Base-by-base conservation (phyloP, 2,329 filamentous ascomycete species). In the Venturia pyrina region DNA sequence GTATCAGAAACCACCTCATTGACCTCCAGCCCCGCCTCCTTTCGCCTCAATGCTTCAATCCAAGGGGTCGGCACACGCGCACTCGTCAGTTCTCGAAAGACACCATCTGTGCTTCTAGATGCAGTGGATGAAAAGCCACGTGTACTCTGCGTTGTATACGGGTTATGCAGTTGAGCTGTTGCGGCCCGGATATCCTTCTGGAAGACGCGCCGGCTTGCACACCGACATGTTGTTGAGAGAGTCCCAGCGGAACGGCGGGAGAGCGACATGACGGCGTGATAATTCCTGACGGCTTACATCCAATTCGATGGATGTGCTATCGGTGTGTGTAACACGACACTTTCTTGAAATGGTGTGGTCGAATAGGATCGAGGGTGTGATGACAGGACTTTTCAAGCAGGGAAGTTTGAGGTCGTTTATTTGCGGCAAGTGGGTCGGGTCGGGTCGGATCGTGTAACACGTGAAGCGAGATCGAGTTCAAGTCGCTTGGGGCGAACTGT, bases 61-160 rank as follows among this genome's bases (percentile, higher is more conserved):
- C 87, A 89, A 37, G 87, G 87, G n/a, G 82, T 87, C 67, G 84
- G 83, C 8, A 87, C 83, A 57, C 85, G 78, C 76, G 83, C 83
- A 21, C 81, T 81, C 62, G 84, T 85, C 64, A 87, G 76, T 64
- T 82, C 84, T 61, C 79, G 77, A 71, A 85, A 86, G n/a, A 87
- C 84, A 3, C 85, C 85, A 75, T 86, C 83, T 19, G 82, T 85
- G 19, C 66, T n/a, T 48, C 34, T 44, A 15, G 19, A 41, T 67
- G 53, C 62, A 11, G 43, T 15, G 28, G 19, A 50, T 19, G 46
- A 34, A 37, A 64, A 48, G 21, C 44, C 62, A 64, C 48, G 62
- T 64, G 11, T 41, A 8, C 62, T 34, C 17, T 48, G 41, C 24
- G n/a, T 32, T 11, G 3, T 28, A 48, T 13, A 43, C 19, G 40